These are phyloP conservation scores for Vinca minor DNA, from an alignment of 257 asterid genomes.

Conservation along the genomic window DNA sequence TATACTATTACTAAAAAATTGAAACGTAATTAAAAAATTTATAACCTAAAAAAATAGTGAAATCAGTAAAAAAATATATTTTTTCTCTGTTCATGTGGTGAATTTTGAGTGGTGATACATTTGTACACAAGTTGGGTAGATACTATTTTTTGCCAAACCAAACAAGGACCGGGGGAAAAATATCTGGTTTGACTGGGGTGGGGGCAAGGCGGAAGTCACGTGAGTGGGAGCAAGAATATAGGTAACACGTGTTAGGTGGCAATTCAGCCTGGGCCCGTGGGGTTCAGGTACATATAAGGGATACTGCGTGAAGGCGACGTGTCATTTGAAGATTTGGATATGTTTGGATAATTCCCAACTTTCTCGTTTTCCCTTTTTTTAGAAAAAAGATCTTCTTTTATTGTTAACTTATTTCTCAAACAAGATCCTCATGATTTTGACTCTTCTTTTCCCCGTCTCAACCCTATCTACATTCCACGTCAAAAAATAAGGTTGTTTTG, in stretches of 20 bases:
- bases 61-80: no score
- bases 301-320: conserved; percentile 12
- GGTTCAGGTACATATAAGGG: neutral
- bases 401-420: neutral
- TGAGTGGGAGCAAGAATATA: conserved; percentile 15
- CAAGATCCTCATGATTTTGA: conserved; percentile 34
- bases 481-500: no score
- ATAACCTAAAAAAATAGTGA: no score
- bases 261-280: conserved; percentile 1
- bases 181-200: no score
- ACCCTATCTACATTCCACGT: conserved; percentile 16
- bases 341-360: conserved; percentile 17
- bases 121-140: no score
- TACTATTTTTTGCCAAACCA: no score
- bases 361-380: neutral
- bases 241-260: conserved; percentile 33
- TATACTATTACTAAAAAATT: no score
- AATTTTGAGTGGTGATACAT: no score
- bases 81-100: no score
- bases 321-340: conserved; percentile 30
- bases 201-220: conserved; percentile 21
- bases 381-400: neutral
- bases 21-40: no score
- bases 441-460: conserved; percentile 19
- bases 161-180: no score